Base-by-base conservation (phyloP, 257 asterid genomes). In the Solanum sitiens region DNA sequence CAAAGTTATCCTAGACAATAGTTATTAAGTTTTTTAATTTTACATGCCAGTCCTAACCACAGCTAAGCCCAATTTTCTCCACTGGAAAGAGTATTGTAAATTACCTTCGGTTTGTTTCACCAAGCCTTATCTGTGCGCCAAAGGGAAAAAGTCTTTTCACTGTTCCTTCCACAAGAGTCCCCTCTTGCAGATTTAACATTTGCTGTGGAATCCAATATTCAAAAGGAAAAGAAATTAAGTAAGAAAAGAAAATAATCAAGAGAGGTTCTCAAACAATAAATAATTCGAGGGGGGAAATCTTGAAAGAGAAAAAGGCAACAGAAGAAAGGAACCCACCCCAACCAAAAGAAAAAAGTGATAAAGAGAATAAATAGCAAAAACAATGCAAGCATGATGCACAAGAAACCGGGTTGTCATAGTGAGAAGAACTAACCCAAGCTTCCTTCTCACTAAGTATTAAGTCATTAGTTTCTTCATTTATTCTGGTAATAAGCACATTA, bases 61-160 rank as follows among this genome's bases (percentile, higher is more conserved):
- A 82, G 42, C 30, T 82, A 50, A 82, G 18, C 11, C 12, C 0
- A 1, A 50, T 40, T 45, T 50, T 3, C 2, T 27, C 2, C 68
- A 3, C 0, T 50, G 70, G 68, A 4, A 3, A 80, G 44, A 0
- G 3, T 42, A 65, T 5, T 45, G 76, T n/a, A 77, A 77, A 89
- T 91, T 87, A 97, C 99, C 99, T 94, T 90, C 99, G 92, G 44
- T 95, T 97, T 72, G 93, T 93, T 86, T 95, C 97, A 20, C 99
- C 98, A 84, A 96, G 94, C 95, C 94, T 88, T 85, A 97, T 95
- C 89, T 96, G 99, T 32, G 98, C 99, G 73, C 99, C 99, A 76
- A 92, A 96, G n/a, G 98, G 98, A 68, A 87, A 92, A 80, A 97
- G 86, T 87, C 91, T 94, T 92, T n/a, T 89, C 82, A 97, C 98